Evolutionary conservation across 2,329 filamentous ascomycete genomes (phyloP).

Genomic region (Fusarium graminum): DNA sequence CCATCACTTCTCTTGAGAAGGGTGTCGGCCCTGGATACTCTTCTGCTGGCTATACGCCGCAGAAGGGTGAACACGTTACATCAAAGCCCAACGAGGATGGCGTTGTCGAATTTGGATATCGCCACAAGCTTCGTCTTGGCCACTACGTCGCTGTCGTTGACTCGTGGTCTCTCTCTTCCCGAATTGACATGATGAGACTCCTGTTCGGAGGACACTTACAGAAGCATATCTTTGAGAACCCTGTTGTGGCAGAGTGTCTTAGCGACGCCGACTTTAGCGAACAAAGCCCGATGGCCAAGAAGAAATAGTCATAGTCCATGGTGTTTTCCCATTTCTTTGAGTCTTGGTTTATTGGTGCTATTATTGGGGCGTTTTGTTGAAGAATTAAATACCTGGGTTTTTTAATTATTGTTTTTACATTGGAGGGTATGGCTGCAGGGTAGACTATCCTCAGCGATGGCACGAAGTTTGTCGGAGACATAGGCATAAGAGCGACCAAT

Average conservation of each 20-base stretch:
- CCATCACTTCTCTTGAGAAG: constrained; percentile 67
- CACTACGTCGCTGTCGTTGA: constrained; percentile 62
- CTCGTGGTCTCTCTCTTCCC: constrained; percentile 64
- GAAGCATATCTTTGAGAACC: constrained; percentile 56
- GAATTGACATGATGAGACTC: constrained; percentile 63
- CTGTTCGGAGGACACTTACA: constrained; percentile 62
- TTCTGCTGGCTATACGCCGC: constrained; percentile 58
- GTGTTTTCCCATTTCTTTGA: neutral
- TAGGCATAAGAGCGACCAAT: constrained; percentile 2
- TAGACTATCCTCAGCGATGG: neutral
- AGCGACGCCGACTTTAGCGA: constrained; percentile 54
- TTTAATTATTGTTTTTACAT: constrained; percentile 3
- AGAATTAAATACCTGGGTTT: constrained; percentile 22
- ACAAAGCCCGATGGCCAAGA: constrained; percentile 38
- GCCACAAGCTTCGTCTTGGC: constrained; percentile 64
- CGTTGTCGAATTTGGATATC: constrained; percentile 65
- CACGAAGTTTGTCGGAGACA: neutral
- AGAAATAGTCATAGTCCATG: constrained; percentile 16
- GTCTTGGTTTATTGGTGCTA: constrained; percentile 12
- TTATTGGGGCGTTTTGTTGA: constrained; percentile 30
- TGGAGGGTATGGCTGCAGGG: neutral
- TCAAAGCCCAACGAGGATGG: constrained; percentile 58
- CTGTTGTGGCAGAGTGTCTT: constrained; percentile 56
- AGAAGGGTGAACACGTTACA: constrained; percentile 59
- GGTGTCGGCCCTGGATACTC: constrained; percentile 68